These are phyloP conservation scores for Calonectria hawksworthii DNA, from an alignment of 2,329 filamentous ascomycete genomes.

Conservation along the genomic window DNA sequence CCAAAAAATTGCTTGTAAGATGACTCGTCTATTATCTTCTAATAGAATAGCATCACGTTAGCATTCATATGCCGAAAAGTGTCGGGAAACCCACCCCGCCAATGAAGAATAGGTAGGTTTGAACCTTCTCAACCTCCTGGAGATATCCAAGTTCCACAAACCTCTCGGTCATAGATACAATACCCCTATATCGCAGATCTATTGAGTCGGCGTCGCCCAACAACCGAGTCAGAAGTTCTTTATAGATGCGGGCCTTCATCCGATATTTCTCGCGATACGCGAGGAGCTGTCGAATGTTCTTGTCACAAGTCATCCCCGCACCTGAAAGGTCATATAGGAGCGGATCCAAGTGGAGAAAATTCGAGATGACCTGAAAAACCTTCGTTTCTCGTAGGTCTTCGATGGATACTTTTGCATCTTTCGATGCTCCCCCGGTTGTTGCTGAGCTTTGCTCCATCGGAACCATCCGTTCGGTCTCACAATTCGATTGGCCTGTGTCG, in stretches of 20 bases:
- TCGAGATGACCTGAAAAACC: not conserved
- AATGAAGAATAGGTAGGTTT: not conserved
- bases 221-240: not conserved
- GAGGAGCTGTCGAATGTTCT: not conserved
- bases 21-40: not conserved
- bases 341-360: not conserved
- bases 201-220: fast-evolving
- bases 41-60: not conserved
- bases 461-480: too few species aligned
- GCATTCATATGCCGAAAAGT: too few species aligned
- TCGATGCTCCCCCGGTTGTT: not conserved
- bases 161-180: not conserved
- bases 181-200: not conserved
- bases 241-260: not conserved
- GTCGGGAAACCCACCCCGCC: not conserved
- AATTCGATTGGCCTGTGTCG: not conserved
- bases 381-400: not conserved
- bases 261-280: not conserved
- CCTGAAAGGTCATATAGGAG: not conserved
- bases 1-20: not conserved
- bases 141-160: not conserved
- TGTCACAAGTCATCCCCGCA: not conserved
- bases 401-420: not conserved
- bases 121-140: not conserved
- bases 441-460: not conserved